Evolutionary conservation across 1,139 yeast species (phyloP), one percentile per base, ranked within the genome.

Genomic region (Magnusiomyces paraingens): DNA sequence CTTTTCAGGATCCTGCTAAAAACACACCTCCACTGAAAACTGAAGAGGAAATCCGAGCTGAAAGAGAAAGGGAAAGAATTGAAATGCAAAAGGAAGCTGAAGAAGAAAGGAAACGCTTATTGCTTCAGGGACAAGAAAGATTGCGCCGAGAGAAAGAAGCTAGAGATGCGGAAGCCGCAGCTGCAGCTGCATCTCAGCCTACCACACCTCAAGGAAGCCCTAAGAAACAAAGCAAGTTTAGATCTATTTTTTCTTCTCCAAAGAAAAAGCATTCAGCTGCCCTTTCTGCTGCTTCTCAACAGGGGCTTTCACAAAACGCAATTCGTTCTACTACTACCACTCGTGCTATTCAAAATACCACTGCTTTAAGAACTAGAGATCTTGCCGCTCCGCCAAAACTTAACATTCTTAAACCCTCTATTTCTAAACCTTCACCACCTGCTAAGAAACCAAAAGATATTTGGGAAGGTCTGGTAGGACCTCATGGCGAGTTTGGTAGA

Each of bases 401-500:
- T 26, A 18, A 18, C 3, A 5, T 11, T 14, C 14, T 8, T 10
- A 47, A 47, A 20, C 2, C 43, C 17, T 21, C 4, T 18, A n/a
- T 10, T 12, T 17, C 49, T 39, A 40, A 12, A 2, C 32, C 49
- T n/a, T 47, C 48, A 52, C 52, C 52, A 52, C 40, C 52, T 50
- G 32, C 53, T 54, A 22, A 47, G 58, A 47, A 47, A n/a, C 39
- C 50, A 44, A 39, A 35, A 32, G 70, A 68, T 45, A 54, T 64
- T 1, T 70, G 73, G 73, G 61, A 64, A 17, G 63, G 64, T 38
- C 73, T 78, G 55, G 75, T 86, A 59, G 96, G 96, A 1, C 76
- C 75, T 43, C 91, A 86, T 65, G 98, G 98, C 1, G 88, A 95
- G 49, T 90, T 88, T 74, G 95, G 89, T 2, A 78, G 94, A 59